Evolutionary conservation across 768 basidiomycete genomes (phyloP), one percentile per base, ranked within the genome.

Genomic region (Sporobolomyces roseus): DNA sequence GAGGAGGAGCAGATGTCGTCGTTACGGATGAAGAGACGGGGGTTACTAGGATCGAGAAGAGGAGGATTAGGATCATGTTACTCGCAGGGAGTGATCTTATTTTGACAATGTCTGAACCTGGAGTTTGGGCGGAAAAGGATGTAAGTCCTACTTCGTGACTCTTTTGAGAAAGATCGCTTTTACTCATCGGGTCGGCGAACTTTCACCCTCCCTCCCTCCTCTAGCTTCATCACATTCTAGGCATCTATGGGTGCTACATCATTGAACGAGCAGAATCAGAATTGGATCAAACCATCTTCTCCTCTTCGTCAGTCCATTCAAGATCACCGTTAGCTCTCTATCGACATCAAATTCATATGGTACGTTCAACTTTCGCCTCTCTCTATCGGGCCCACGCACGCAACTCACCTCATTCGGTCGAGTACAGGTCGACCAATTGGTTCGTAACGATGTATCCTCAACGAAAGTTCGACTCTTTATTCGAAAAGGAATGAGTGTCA

Each of bases 71-170:
- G 70, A 83, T 97, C 73, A 90, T 98, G 88, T 85, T 99, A 48
- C 85, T 99, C 61, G 96, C 96, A 7, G 96, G 96, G n/a, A 93
- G 90, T 16, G 96, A 99, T 80, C 83, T 99, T 75, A 98, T 98
- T 79, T 87, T 90, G 75, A 96, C 93, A 32, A 97, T 99, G 88
- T 90, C 90, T 73, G 93, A 97, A 80, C 96, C 96, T 32, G 94
- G 96, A 23, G 94, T 99, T 43, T 99, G 96, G 96, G 86, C 88
- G 63, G 87, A 93, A 75, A 83, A 85, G 67, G 96, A 99, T 83
- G 93, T 94, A 80, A 77, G 91, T 84, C n/a, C n/a, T n/a, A n/a
- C n/a, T n/a, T n/a, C n/a, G n/a, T n/a, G n/a, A n/a, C n/a, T n/a
- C n/a, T n/a, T n/a, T 21, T 13, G 17, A 14, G 23, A 13, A 46